phyloP scores from a whole-genome alignment of 495 filamentous ascomycete genomes.

The Neurospora sp. region DNA sequence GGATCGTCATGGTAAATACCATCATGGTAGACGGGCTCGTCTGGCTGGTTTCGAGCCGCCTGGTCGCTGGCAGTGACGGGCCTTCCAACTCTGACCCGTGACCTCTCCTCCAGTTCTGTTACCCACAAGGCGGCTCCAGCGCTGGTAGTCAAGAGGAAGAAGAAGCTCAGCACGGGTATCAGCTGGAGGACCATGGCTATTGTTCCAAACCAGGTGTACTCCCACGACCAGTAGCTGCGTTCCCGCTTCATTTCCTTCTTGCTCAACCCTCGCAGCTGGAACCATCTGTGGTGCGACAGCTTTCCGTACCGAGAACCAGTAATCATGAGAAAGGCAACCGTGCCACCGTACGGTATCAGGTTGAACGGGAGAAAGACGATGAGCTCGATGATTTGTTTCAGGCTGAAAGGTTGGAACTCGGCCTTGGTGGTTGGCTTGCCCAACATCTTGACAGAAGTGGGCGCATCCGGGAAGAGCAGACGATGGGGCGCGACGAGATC shows the following conservation, averaged over 20 bases:
- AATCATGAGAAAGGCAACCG: slow-evolving; percentile 64
- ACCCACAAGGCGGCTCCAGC: slow-evolving; percentile 84
- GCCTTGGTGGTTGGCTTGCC: slow-evolving; percentile 64
- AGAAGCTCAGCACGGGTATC: slow-evolving; percentile 73
- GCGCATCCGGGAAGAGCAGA: slow-evolving; percentile 49
- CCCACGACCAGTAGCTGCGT: slow-evolving; percentile 58
- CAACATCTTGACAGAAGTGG: slow-evolving; percentile 57
- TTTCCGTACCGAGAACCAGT: slow-evolving; percentile 50
- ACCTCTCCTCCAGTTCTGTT: slow-evolving; percentile 39
- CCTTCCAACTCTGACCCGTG: slow-evolving; percentile 15
- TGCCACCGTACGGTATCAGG: slow-evolving; percentile 78
- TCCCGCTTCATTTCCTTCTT: slow-evolving; percentile 53
- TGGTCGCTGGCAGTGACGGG: slow-evolving; percentile 11
- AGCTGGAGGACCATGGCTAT: slow-evolving; percentile 54
- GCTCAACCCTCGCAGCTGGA: slow-evolving; percentile 65
- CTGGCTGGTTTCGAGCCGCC: slow-evolving; percentile 1
- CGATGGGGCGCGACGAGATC: slow-evolving; percentile 61
- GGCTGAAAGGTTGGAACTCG: slow-evolving; percentile 55
- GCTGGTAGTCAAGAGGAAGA: slow-evolving; percentile 72
- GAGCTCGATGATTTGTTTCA: slow-evolving; percentile 70
- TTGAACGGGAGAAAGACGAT: slow-evolving; percentile 77
- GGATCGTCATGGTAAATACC: slow-evolving; percentile 20
- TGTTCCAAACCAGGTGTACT: slow-evolving; percentile 47
- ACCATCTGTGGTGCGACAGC: slow-evolving; percentile 59
- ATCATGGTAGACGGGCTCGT: slow-evolving; percentile 17